phyloP scores from a whole-genome alignment of 2,329 filamentous ascomycete genomes.

The Tolypocladium sp. region DNA sequence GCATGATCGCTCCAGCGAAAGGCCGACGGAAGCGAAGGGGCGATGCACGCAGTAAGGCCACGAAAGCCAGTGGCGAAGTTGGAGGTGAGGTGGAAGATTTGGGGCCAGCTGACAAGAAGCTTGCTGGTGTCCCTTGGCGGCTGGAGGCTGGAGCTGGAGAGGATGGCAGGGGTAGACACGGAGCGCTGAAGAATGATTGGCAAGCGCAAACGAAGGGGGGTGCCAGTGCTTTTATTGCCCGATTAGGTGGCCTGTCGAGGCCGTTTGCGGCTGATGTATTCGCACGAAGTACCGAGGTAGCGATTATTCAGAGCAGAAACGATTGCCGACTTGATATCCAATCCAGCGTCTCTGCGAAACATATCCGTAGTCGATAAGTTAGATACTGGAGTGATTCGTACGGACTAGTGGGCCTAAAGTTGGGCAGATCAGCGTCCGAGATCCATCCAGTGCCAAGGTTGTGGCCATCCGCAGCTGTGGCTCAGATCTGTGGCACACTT shows the following conservation, averaged over 20 bases:
- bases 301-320: neutral
- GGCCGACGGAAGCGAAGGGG: neutral
- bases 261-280: neutral
- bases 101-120: neutral
- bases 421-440: neutral
- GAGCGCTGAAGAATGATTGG: neutral
- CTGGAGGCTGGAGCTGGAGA: neutral
- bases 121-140: neutral
- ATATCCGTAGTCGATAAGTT: too few relatives aligned
- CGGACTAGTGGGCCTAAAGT: too few relatives aligned
- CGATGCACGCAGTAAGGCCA: conserved; percentile 7
- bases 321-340: neutral
- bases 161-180: neutral
- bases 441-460: neutral
- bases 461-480: neutral
- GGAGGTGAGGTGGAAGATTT: neutral
- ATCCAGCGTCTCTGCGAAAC: neutral
- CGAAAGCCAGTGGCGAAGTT: conserved; percentile 13
- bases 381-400: neutral
- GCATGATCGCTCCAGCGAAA: neutral
- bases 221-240: neutral
- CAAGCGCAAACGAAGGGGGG: neutral
- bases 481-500: neutral
- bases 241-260: neutral
- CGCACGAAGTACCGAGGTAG: too few relatives aligned